Percentiles rank a stretch among this genome's conserved stretches.
phyloP scores from a whole-genome alignment of 345 rosid species.

The Ceriops tagal region DNA sequence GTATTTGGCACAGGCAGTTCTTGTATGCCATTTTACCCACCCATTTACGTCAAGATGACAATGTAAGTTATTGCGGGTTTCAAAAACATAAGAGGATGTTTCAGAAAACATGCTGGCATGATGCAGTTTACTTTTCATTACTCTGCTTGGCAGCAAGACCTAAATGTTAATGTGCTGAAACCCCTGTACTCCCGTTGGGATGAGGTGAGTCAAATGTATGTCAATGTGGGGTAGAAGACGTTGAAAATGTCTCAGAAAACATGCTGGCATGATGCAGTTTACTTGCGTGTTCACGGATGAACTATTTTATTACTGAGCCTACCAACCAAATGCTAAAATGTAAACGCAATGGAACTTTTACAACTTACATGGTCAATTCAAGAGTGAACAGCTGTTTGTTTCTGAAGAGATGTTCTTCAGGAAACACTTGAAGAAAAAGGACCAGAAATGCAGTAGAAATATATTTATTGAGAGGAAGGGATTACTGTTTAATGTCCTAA shows the following conservation, averaged over 20 bases:
- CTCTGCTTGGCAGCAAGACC: too few species aligned
- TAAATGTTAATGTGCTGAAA: background rate
- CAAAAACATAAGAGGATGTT: conserved; percentile 10
- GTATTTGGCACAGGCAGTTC: conserved; percentile 15
- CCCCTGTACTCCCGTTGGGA: background rate
- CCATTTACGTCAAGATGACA: conserved; percentile 6
- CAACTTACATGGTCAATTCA: too few species aligned
- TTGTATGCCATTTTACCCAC: conserved; percentile 11
- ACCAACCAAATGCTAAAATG: too few species aligned
- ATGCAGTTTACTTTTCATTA: background rate
- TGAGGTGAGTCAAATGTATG: background rate
- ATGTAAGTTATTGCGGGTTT: conserved; percentile 7
- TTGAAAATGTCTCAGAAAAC: conserved; percentile 1
- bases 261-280: background rate
- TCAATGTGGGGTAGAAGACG: conserved; percentile 13
- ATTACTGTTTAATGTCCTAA: too few species aligned
- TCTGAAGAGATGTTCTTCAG: too few species aligned
- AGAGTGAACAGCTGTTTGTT: too few species aligned
- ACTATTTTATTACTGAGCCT: background rate
- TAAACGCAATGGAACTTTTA: background rate
- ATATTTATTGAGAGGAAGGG: too few species aligned
- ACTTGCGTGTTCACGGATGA: too few species aligned
- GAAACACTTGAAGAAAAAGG: background rate
- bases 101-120: background rate
- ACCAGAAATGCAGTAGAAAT: background rate